These are phyloP conservation scores for Neotropicomus parvogracilis DNA, from an alignment of 1,284 basidiomycete genomes.

Conservation along the genomic window DNA sequence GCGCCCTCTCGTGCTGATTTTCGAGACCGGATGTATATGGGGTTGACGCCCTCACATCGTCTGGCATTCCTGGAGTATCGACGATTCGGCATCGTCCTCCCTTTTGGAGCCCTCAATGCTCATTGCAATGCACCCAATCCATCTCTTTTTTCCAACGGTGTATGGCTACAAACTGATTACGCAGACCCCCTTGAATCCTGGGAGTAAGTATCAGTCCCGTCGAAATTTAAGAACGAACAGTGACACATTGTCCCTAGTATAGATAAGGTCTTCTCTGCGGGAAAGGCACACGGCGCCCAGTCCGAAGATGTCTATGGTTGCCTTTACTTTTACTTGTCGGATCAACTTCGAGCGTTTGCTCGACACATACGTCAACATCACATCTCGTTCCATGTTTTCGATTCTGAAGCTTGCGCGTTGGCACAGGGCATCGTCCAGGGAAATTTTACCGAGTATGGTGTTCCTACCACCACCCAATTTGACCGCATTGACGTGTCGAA, in stretches of 20 bases:
- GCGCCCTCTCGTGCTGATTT: constrained; percentile 35
- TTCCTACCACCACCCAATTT: constrained; percentile 31
- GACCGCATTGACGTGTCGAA: constrained; percentile 46
- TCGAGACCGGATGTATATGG: constrained; percentile 33
- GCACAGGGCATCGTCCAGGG: constrained; percentile 18
- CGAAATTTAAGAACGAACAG: neutral
- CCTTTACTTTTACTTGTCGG: constrained; percentile 42
- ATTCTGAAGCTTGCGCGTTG: constrained; percentile 29
- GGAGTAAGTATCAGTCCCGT: constrained; percentile 34
- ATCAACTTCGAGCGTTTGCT: constrained; percentile 37
- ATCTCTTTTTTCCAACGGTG: constrained; percentile 36
- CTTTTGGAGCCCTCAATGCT: constrained; percentile 40
- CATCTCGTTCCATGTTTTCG: constrained; percentile 33
- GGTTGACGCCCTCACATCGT: constrained; percentile 40
- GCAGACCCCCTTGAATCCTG: constrained; percentile 41
- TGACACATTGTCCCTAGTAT: constrained; percentile 12
- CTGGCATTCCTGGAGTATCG: constrained; percentile 39
- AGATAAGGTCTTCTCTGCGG: constrained; percentile 31
- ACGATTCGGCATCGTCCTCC: constrained; percentile 40
- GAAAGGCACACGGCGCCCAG: constrained; percentile 35
- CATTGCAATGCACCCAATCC: constrained; percentile 39
- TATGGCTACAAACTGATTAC: constrained; percentile 39
- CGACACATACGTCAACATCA: constrained; percentile 32
- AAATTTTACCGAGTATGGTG: constrained; percentile 12
- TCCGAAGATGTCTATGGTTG: constrained; percentile 45